Evolutionary conservation across 208 protist species (phyloP), one percentile per base, ranked within the genome.

Genomic region (Crithidia mellificae): DNA sequence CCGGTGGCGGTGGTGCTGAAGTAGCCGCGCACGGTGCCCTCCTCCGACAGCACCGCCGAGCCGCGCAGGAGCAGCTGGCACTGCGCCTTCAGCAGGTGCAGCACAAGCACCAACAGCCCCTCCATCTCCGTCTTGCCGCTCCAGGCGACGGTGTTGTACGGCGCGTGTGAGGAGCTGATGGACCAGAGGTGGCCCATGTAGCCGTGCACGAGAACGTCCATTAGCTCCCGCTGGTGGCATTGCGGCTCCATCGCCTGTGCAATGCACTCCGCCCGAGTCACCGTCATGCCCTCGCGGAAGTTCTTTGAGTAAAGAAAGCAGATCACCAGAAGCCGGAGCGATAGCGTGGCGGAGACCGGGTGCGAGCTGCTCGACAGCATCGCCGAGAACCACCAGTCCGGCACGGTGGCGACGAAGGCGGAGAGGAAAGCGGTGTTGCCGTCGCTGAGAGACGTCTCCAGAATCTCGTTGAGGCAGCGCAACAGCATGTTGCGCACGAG

Each of bases 401-500:
- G 80, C 36, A 84, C 46, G 27, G 78, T 61, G 19, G 66, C 27
- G 52, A 49, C 63, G 30, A 92, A 70, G 29, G 51, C 62, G 29
- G 65, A 24, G 30, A 66, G 44, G 43, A 84, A 74, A 14, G 27
- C 43, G 6, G 15, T 41, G 36, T 62, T 71, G 24, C 53, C 67
- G 7, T 58, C 61, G 36, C 61, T 51, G 27, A 71, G 52, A 5
- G 56, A 17, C 56, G 30, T 62, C 30, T 77, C 78, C 46, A 81
- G 77, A 24, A 80, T 52, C 27, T 82, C 81, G 55, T 81, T 72
- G 25, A 92, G 29, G 38, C 68, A 72, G 17, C 70, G 66, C 29
- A 92, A 72, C 20, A 90, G 59, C 54, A 83, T 55, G 55, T 90
- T 90, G 9, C 80, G 73, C 30, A 82, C 81, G 2, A 90, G 73